A percentile compares a stretch with the other conserved stretches of the same genome.
phyloP scores from a whole-genome alignment of 306 rosid species.

The Rosa chinensis region DNA sequence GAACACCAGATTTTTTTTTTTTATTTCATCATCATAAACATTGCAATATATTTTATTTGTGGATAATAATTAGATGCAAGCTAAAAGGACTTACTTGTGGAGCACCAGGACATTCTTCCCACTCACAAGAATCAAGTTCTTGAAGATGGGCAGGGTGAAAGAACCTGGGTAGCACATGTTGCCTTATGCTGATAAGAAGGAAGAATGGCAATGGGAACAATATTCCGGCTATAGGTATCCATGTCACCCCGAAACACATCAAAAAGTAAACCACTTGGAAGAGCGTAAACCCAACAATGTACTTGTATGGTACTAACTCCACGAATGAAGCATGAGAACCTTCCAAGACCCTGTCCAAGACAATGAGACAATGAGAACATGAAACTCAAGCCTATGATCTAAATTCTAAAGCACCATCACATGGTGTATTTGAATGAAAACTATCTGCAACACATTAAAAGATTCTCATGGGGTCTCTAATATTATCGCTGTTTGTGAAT shows the following conservation, averaged over 20 bases:
- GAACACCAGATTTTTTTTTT: not conserved
- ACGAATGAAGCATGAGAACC: constrained; percentile 42
- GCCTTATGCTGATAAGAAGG: constrained; percentile 43
- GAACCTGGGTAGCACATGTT: constrained; percentile 37
- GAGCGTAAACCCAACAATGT: constrained; percentile 38
- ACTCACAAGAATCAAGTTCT: constrained; percentile 48
- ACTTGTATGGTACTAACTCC: constrained; percentile 45
- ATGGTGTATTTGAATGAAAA: not conserved
- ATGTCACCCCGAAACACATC: constrained; percentile 47
- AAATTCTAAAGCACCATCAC: not conserved
- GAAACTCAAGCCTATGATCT: not conserved
- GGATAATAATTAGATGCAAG: not conserved
- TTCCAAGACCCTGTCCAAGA: constrained; percentile 42
- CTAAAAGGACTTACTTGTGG: constrained; percentile 28
- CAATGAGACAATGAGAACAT: constrained; percentile 6
- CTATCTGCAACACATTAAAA: not conserved
- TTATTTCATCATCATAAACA: not conserved
- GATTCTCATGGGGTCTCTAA: too few relatives aligned
- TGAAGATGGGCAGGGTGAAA: constrained; percentile 41
- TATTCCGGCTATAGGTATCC: constrained; percentile 56
- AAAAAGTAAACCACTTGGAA: constrained; percentile 38
- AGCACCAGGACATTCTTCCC: constrained; percentile 39
- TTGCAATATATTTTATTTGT: not conserved
- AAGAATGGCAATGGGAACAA: constrained; percentile 55
- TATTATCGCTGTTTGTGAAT: not conserved